Conservation (phyloP, 2,329 filamentous ascomycete species). For the Pseudogymnoascus sp. region DNA sequence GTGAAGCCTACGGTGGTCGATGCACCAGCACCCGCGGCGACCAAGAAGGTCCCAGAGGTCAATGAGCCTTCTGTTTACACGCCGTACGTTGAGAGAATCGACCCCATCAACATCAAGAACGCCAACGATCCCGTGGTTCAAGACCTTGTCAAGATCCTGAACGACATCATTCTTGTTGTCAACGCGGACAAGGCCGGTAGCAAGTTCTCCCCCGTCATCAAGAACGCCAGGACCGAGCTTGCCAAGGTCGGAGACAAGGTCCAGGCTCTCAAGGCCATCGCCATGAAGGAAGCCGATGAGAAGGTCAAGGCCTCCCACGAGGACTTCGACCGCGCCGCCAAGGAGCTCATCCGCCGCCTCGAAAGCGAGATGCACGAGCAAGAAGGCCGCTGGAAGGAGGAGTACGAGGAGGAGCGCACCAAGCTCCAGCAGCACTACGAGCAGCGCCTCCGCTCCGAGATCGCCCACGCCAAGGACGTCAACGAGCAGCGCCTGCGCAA, state of each 20-base stretch:
- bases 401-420: slow-evolving; percentile 83
- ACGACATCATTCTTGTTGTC: slow-evolving; percentile 89
- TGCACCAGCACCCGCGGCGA: slow-evolving; percentile 14
- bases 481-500: slow-evolving; percentile 79
- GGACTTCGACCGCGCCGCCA: slow-evolving; percentile 81
- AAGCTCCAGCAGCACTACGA: slow-evolving; percentile 72
- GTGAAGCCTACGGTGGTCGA: neutral
- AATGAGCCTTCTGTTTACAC: slow-evolving; percentile 59
- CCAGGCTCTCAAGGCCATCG: slow-evolving; percentile 60
- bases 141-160: slow-evolving; percentile 89
- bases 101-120: slow-evolving; percentile 67
- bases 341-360: slow-evolving; percentile 80
- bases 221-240: slow-evolving; percentile 80
- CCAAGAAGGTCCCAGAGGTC: slow-evolving; percentile 48
- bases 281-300: slow-evolving; percentile 68
- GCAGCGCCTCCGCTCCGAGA: slow-evolving; percentile 68
- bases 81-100: slow-evolving; percentile 59
- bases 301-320: slow-evolving; percentile 51
- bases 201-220: slow-evolving; percentile 71
- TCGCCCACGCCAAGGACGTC: slow-evolving; percentile 72
- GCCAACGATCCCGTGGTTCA: slow-evolving; percentile 83
- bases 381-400: slow-evolving; percentile 74
- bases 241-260: slow-evolving; percentile 74
- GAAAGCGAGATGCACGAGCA: slow-evolving; percentile 76
- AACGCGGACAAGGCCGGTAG: slow-evolving; percentile 75